Base-by-base conservation (phyloP, 2,329 filamentous ascomycete species). In the Aureobasidium sp. region DNA sequence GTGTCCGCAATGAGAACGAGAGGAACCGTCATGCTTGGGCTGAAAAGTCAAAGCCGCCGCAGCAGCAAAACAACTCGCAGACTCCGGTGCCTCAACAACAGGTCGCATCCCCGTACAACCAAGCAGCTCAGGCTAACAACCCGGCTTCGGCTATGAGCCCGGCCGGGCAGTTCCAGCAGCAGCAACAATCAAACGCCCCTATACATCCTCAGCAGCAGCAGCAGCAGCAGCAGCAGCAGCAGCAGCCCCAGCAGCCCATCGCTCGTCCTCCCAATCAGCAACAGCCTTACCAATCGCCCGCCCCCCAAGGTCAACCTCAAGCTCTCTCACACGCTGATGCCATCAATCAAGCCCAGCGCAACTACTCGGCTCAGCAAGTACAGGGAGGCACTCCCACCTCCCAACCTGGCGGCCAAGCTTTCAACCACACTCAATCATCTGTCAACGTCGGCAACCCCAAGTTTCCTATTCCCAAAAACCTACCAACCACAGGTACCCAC, bases 391-490 rank as follows among this genome's bases (percentile, higher is more conserved):
- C 69, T 61, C 63, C 59, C 20, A 63, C 67, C 31, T 20, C 67
- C 34, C 66, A 63, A 48, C 69, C 56, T 31, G 61, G 61, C 27
- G 56, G 55, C 27, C 61, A 66, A 22, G 64, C 64, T 55, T 59
- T 63, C 53, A 53, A 61, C 44, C 55, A 58, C 42, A 49, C 44
- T 31, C 61, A 51, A 20, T 74, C 65, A 39, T 68, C 57, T 17
- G 57, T 64, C 64, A 69, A 73, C 53, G 71, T 72, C n/a, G 57
- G 57, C 76, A 83, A 81, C 67, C 77, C 81, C 49, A 91, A 91
- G 72, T 88, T 94, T 79, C 87, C 87, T 0, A 96, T 96, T 55
- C 87, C 91, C 2, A 96, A 95, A 75, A 85, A 83, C 42, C 81
- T 97, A 52, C 57, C 57, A 31, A 87, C 88, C 49, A 84, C 87